A percentile compares a stretch with the other conserved stretches of the same genome.
These are phyloP conservation scores for Macrocystidia cucumis DNA, from an alignment of 1,284 basidiomycete genomes.

Conservation along the genomic window DNA sequence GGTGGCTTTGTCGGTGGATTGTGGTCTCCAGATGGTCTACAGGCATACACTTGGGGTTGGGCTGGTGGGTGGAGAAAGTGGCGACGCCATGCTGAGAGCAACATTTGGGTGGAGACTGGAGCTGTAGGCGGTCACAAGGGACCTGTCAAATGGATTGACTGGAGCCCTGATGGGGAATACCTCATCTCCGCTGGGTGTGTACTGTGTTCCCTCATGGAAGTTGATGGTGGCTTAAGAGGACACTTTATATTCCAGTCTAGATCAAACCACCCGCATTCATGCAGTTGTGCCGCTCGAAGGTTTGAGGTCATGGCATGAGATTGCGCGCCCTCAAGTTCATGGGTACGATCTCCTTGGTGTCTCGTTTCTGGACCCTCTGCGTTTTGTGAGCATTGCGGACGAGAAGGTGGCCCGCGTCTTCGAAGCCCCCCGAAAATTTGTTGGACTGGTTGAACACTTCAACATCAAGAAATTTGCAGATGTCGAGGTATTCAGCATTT, in stretches of 20 bases:
- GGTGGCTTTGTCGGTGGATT: slow-evolving; percentile 87
- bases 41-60: slow-evolving; percentile 85
- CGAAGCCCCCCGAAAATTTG: slow-evolving; percentile 78
- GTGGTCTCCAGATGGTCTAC: slow-evolving; percentile 57
- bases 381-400: slow-evolving; percentile 84
- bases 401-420: slow-evolving; percentile 92
- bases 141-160: slow-evolving; percentile 70
- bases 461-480: slow-evolving; percentile 38
- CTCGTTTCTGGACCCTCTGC: slow-evolving; percentile 67
- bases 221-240: background rate
- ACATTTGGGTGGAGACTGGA: slow-evolving; percentile 68
- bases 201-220: too few relatives aligned
- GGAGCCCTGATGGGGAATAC: slow-evolving; percentile 83
- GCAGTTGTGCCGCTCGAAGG: slow-evolving; percentile 33
- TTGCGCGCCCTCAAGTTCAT: slow-evolving; percentile 88
- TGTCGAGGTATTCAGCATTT: slow-evolving; percentile 31
- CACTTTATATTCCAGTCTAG: slow-evolving; percentile 40
- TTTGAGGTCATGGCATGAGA: slow-evolving; percentile 68
- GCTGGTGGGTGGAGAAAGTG: slow-evolving; percentile 88
- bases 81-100: slow-evolving; percentile 34
- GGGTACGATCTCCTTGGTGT: slow-evolving; percentile 88
- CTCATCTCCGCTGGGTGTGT: slow-evolving; percentile 75
- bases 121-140: slow-evolving; percentile 80
- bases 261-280: slow-evolving; percentile 88
- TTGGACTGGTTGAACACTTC: slow-evolving; percentile 48